Evolutionary conservation across 108 stramenopile species (phyloP).

Genomic region (Asterionellopsis glacialis): DNA sequence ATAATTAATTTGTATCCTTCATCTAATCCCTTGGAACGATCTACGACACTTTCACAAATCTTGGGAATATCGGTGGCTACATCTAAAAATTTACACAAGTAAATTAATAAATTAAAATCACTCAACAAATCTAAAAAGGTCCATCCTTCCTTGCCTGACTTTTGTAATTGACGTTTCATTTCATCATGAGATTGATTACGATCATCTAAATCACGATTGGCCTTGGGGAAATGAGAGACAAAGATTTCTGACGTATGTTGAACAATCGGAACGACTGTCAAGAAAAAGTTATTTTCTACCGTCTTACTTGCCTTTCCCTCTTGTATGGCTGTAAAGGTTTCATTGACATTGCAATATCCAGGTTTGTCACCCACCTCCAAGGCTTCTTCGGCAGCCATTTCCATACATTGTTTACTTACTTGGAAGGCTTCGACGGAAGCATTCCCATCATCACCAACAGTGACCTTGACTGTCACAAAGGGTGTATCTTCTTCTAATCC

Average conservation of each 20-base stretch:
- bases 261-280: slow-evolving; percentile 91
- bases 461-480: slow-evolving; percentile 92
- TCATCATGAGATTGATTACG: slow-evolving; percentile 73
- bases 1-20: slow-evolving; percentile 93
- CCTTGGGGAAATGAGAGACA: slow-evolving; percentile 76
- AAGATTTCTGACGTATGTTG: slow-evolving; percentile 85
- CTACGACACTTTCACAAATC: slow-evolving; percentile 74
- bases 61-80: slow-evolving; percentile 70
- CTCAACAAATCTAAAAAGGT: slow-evolving; percentile 86
- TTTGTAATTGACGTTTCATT: slow-evolving; percentile 79
- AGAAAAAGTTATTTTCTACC: slow-evolving; percentile 94
- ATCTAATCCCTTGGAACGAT: slow-evolving; percentile 76
- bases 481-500: slow-evolving; percentile 89
- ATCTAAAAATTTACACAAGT: slow-evolving; percentile 81
- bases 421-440: slow-evolving; percentile 92
- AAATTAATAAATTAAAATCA: slow-evolving; percentile 92
- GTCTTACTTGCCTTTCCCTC: slow-evolving; percentile 90
- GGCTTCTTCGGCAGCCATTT: slow-evolving; percentile 98
- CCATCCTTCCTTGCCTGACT: slow-evolving; percentile 87
- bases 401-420: slow-evolving; percentile 94
- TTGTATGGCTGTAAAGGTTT: slow-evolving; percentile 96
- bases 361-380: slow-evolving; percentile 78
- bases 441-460: slow-evolving; percentile 71
- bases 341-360: slow-evolving; percentile 84
- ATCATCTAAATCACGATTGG: slow-evolving; percentile 79